A percentile compares a stretch with the other conserved stretches of the same genome.
phyloP scores from a whole-genome alignment of 2,329 filamentous ascomycete species.

The Trichophyton rubrum region DNA sequence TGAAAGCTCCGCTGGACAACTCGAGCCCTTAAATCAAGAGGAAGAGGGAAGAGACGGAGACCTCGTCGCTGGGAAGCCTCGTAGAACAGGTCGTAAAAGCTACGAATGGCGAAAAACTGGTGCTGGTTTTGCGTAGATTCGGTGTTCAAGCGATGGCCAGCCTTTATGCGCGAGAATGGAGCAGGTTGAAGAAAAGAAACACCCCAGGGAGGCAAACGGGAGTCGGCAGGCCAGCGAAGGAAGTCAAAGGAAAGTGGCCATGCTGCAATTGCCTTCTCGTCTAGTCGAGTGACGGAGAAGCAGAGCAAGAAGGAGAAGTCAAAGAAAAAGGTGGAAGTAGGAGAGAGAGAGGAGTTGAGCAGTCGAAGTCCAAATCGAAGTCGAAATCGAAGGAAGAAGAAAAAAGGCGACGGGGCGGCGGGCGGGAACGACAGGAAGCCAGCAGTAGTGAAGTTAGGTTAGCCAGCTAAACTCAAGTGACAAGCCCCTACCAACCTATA shows the following conservation, averaged over 20 bases:
- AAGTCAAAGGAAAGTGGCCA: not conserved
- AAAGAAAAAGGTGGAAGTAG: not conserved
- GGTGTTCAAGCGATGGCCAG: not conserved
- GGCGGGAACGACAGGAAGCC: slow-evolving; percentile 3
- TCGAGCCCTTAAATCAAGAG: too few relatives aligned
- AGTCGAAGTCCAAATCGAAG: too few relatives aligned
- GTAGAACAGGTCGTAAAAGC: not conserved
- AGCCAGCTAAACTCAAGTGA: not conserved
- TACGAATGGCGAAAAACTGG: not conserved
- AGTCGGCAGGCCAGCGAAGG: not conserved
- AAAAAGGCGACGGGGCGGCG: not conserved
- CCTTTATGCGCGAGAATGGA: not conserved
- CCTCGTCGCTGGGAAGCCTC: not conserved
- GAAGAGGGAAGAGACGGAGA: not conserved
- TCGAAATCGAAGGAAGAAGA: not conserved
- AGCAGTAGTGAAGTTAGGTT: too few relatives aligned
- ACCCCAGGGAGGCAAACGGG: not conserved
- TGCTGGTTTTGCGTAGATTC: not conserved
- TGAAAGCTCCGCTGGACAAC: too few relatives aligned
- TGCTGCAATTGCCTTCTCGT: slow-evolving; percentile 2
- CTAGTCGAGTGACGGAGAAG: not conserved
- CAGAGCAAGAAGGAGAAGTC: not conserved
- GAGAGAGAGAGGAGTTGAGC: not conserved
- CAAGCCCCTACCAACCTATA: too few relatives aligned
- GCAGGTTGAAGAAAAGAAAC: not conserved